Percentiles rank a stretch among this genome's conserved stretches.
phyloP scores from a whole-genome alignment of 345 rosid species.

The Aquilaria yunnanensis region DNA sequence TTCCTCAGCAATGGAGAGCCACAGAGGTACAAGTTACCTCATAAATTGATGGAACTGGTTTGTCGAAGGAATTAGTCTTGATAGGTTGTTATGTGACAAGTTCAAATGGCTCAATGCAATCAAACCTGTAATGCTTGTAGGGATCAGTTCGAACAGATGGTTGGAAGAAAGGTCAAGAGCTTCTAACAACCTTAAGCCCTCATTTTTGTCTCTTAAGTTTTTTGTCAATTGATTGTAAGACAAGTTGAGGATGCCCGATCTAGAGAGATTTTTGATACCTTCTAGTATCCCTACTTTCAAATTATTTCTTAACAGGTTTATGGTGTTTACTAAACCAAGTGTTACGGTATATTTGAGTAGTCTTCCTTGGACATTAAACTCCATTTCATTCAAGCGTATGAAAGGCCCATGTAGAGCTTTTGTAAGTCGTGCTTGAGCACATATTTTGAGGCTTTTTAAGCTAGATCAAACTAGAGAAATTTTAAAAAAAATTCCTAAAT shows the following conservation, averaged over 20 bases:
- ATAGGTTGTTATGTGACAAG: conserved; percentile 17
- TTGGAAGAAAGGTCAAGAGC: conserved; percentile 16
- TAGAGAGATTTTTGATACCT: conserved; percentile 7
- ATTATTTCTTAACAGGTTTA: conserved; percentile 23
- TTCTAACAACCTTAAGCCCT: conserved; percentile 12
- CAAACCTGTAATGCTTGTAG: background rate
- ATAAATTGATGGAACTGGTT: conserved; percentile 14
- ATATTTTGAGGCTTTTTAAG: too few species aligned
- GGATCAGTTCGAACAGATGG: conserved; percentile 12
- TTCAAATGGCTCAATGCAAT: conserved; percentile 14
- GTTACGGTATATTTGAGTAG: background rate
- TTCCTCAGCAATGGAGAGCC: conserved; percentile 12
- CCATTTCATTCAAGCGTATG: background rate
- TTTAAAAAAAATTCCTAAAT: too few species aligned
- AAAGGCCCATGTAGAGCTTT: background rate
- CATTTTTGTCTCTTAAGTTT: conserved; percentile 8
- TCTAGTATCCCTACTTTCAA: conserved; percentile 14
- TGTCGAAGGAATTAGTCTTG: conserved; percentile 9
- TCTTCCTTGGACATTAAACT: background rate
- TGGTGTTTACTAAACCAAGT: background rate
- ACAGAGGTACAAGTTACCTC: conserved; percentile 15
- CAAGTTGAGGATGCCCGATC: conserved; percentile 19
- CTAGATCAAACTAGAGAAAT: too few species aligned
- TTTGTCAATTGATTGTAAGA: conserved; percentile 18
- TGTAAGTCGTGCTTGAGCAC: too few species aligned